Conservation (phyloP, 441 rosid species). For the Euphorbia schlechtendalii region DNA sequence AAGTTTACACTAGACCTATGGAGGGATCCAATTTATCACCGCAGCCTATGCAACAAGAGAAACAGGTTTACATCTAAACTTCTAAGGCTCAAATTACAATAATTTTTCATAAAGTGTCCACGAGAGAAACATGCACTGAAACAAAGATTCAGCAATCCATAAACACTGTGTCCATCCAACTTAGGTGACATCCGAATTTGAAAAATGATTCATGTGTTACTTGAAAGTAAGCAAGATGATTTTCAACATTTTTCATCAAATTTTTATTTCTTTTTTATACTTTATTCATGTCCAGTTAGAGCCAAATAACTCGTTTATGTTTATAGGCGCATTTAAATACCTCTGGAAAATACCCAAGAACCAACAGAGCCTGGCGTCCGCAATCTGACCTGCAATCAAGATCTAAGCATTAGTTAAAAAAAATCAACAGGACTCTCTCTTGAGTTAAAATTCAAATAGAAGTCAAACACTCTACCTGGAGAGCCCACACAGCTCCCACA, state of each 20-base stretch:
- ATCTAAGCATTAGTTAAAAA: constrained; percentile 24
- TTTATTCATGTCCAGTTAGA: not conserved
- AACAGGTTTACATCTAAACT: not conserved
- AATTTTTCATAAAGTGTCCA: not conserved
- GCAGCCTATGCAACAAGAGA: not conserved
- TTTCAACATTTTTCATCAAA: not conserved
- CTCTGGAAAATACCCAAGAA: constrained; percentile 81
- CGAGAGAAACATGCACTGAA: constrained; percentile 4
- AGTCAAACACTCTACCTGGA: constrained; percentile 52
- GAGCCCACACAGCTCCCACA: constrained; percentile 94
- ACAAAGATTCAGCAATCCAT: not conserved
- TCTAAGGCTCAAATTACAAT: constrained; percentile 2
- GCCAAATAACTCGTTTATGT: not conserved
- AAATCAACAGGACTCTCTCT: constrained; percentile 16
- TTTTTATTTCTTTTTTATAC: no score
- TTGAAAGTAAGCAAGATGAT: no score
- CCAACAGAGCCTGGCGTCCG: constrained; percentile 87
- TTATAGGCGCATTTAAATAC: constrained; percentile 32
- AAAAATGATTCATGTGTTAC: no score
- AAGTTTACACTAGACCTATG: not conserved
- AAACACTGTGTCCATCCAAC: not conserved
- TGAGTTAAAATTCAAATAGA: constrained; percentile 17
- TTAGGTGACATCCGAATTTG: not conserved
- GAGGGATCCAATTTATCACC: not conserved
- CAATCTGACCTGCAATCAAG: constrained; percentile 77